Evolutionary conservation across 345 rosid genomes (phyloP).

Genomic region (Eucalyptus leucophloia): DNA sequence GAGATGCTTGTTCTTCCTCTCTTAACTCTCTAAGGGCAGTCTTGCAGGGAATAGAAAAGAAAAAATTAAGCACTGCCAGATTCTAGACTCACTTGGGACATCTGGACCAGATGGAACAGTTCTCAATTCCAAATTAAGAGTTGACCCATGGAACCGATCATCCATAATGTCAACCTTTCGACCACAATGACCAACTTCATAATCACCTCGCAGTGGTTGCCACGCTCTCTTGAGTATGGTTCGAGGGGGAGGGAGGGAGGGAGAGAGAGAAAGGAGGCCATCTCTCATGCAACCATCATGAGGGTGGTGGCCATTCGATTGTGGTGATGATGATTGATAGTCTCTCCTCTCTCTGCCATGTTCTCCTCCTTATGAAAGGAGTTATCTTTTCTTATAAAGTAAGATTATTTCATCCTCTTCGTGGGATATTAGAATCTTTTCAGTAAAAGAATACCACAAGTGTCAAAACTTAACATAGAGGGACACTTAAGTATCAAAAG

Average conservation of each 20-base stretch:
- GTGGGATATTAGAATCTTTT: neutral
- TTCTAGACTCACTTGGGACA: neutral
- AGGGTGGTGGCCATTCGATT: neutral
- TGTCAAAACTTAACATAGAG: too few species aligned
- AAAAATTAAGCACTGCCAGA: neutral
- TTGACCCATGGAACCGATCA: rapidly evolving
- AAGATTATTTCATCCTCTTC: neutral
- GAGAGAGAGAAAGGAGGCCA: neutral
- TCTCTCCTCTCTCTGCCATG: neutral
- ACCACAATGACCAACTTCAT: neutral
- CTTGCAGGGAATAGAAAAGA: neutral
- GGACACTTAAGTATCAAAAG: too few species aligned
- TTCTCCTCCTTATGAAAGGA: neutral
- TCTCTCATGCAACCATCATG: neutral
- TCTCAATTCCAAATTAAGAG: neutral
- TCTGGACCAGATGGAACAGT: neutral
- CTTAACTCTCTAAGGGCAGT: neutral
- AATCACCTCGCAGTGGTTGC: neutral
- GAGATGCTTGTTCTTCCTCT: neutral
- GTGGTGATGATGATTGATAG: neutral
- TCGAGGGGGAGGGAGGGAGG: neutral
- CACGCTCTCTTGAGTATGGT: neutral
- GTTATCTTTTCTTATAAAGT: neutral
- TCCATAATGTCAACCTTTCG: neutral
- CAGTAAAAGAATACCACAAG: too few species aligned